Evolutionary conservation across 768 basidiomycete genomes (phyloP), one percentile per base, ranked within the genome.

Genomic region (Leccinum boreale): DNA sequence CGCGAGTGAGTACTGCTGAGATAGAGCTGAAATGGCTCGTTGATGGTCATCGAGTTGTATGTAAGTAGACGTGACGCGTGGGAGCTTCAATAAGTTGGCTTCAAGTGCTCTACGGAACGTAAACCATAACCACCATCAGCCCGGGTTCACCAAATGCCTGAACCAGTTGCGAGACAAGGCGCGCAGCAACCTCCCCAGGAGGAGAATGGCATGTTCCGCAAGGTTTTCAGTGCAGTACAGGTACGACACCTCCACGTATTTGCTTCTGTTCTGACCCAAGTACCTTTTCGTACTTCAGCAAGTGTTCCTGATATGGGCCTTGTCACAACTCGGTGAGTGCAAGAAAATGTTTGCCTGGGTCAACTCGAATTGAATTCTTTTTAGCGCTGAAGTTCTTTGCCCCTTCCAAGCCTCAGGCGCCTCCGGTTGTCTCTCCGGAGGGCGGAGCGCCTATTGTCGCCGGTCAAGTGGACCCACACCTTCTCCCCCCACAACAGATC

Each of bases 261-360:
- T 12, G 17, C 50, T 44, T 19, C 35, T 3, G 5, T 31, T 55
- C 23, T 47, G 50, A 52, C 35, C 55, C 35, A 55, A 66, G 51
- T 42, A 50, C 29, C 51, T 36, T 52, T 33, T 42, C 19, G 50
- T 58, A 29, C 21, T 59, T 17, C 52, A 91, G 89, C 88, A 90
- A 90, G 70, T 84, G 21, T 72, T 90, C 45, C 60, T 91, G 52
- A 74, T 87, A 58, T 90, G 81, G 77, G 79, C 78, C n/a, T 65
- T 88, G 46, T 80, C 84, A 44, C 87, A 90, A 69, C 66, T 90
- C 46, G 82, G 88, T 87, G 58, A 45, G 82, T 67, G 15, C 47
- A 46, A 17, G 33, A 44, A 19, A 47, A 26, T 17, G 44, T 50
- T 35, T 6, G 11, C 23, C 5, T 47, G 14, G 19, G 19, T 31